Evolutionary conservation across 1,284 basidiomycete species (phyloP).

Genomic region (Takashimella tepidaria): DNA sequence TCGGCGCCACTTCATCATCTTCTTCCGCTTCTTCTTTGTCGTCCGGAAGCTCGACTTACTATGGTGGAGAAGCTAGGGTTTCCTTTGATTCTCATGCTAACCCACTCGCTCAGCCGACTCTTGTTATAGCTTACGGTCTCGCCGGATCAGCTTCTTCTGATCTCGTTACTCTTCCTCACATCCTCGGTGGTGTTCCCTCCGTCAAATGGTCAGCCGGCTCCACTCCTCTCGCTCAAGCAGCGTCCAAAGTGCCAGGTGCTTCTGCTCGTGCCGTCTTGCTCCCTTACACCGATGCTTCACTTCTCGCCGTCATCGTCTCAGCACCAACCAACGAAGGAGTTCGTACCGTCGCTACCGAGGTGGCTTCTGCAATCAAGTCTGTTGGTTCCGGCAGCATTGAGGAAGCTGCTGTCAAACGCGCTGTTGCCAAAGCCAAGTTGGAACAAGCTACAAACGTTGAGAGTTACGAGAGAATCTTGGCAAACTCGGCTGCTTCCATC

Average conservation of each 20-base stretch:
- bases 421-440: constrained; percentile 82
- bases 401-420: constrained; percentile 66
- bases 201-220: constrained; percentile 79
- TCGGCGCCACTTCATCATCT: constrained; percentile 49
- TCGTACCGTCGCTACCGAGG: constrained; percentile 56
- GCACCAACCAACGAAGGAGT: constrained; percentile 43
- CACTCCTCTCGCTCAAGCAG: constrained; percentile 59
- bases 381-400: constrained; percentile 57
- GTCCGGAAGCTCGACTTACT: constrained; percentile 55
- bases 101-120: constrained; percentile 56
- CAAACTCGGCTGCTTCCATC: constrained; percentile 53
- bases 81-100: constrained; percentile 54
- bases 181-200: constrained; percentile 64
- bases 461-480: constrained; percentile 62
- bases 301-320: constrained; percentile 70
- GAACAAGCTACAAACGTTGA: constrained; percentile 66
- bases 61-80: constrained; percentile 77
- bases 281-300: constrained; percentile 81
- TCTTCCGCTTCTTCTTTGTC: constrained; percentile 39
- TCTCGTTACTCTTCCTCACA: constrained; percentile 68
- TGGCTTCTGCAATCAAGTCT: constrained; percentile 60
- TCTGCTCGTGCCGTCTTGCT: constrained; percentile 67
- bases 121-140: constrained; percentile 76
- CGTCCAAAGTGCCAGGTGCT: constrained; percentile 45
- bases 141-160: constrained; percentile 59